Percentiles rank a stretch among this genome's conserved stretches.
These are phyloP conservation scores for Prunus mume DNA, from an alignment of 306 rosid genomes.

Conservation along the genomic window DNA sequence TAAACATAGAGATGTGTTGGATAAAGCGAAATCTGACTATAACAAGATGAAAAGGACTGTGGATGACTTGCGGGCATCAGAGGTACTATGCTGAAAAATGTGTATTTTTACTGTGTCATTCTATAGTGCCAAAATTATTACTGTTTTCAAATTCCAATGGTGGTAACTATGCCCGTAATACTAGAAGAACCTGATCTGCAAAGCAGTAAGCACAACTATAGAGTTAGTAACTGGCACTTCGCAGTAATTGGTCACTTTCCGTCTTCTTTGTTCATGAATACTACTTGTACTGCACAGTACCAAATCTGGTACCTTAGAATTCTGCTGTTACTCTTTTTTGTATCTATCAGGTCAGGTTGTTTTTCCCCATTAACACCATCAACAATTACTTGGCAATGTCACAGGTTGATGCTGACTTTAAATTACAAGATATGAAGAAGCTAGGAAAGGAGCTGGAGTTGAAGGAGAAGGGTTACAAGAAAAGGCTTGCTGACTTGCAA, in stretches of 20 bases:
- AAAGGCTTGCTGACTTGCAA: conserved; percentile 75
- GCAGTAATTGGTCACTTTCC: background rate
- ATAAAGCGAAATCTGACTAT: conserved; percentile 61
- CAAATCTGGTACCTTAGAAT: background rate
- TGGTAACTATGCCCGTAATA: background rate
- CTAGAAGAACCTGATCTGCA: background rate
- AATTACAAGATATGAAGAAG: conserved; percentile 84
- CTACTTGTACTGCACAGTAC: background rate
- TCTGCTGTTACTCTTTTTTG: background rate
- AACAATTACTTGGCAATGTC: conserved; percentile 10
- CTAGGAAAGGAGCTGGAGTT: conserved; percentile 65
- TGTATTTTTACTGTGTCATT: conserved; percentile 12
- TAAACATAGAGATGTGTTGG: conserved; percentile 60
- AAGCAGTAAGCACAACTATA: background rate
- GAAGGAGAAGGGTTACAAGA: conserved; percentile 71
- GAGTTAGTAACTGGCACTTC: background rate
- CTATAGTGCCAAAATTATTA: background rate
- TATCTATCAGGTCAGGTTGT: too few relatives aligned
- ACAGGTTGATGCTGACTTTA: conserved; percentile 85
- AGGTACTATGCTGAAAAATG: conserved; percentile 48
- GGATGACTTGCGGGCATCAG: conserved; percentile 76
- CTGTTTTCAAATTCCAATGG: background rate
- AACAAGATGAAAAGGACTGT: conserved; percentile 61
- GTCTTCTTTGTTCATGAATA: background rate
- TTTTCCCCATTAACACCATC: background rate